These are phyloP conservation scores for Discostella stelligeroides DNA, from an alignment of 108 stramenopile genomes.

Conservation along the genomic window DNA sequence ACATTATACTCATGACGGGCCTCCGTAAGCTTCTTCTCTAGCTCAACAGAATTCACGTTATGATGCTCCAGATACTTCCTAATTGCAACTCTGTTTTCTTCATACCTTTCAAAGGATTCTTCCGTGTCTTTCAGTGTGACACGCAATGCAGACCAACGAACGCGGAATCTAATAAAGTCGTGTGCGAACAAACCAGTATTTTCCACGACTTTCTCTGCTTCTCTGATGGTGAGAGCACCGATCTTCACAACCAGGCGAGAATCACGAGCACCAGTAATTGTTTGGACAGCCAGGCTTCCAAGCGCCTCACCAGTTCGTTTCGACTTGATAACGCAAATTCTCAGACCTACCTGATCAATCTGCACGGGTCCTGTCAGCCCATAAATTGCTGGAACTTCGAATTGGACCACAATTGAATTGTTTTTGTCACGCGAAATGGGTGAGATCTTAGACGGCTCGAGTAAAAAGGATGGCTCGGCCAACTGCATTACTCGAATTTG, in stretches of 20 bases:
- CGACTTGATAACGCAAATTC: constrained; percentile 58
- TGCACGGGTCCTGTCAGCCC: constrained; percentile 66
- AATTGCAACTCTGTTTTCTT: constrained; percentile 44
- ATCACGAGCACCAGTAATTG: constrained; percentile 71
- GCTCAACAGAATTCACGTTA: constrained; percentile 44
- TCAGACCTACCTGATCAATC: constrained; percentile 71
- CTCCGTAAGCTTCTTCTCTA: constrained; percentile 43
- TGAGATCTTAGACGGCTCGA: constrained; percentile 43
- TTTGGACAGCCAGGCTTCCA: constrained; percentile 82
- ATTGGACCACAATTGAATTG: constrained; percentile 47
- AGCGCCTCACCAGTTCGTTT: constrained; percentile 52
- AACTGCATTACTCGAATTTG: constrained; percentile 48
- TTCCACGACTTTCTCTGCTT: constrained; percentile 1
- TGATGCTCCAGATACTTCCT: constrained; percentile 45
- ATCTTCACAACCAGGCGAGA: constrained; percentile 82
- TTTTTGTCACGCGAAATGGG: constrained; percentile 46
- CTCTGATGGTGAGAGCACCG: constrained; percentile 62
- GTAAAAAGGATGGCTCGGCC: constrained; percentile 22
- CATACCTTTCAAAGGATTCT: constrained; percentile 34
- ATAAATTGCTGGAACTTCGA: constrained; percentile 45
- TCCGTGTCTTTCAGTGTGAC: constrained; percentile 72
- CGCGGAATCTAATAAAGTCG: constrained; percentile 73
- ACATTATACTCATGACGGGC: constrained; percentile 46
- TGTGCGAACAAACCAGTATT: constrained; percentile 50
- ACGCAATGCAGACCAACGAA: constrained; percentile 79